Conservation (phyloP, 805 yeast genomes). For the Spathaspora gorwiae region DNA sequence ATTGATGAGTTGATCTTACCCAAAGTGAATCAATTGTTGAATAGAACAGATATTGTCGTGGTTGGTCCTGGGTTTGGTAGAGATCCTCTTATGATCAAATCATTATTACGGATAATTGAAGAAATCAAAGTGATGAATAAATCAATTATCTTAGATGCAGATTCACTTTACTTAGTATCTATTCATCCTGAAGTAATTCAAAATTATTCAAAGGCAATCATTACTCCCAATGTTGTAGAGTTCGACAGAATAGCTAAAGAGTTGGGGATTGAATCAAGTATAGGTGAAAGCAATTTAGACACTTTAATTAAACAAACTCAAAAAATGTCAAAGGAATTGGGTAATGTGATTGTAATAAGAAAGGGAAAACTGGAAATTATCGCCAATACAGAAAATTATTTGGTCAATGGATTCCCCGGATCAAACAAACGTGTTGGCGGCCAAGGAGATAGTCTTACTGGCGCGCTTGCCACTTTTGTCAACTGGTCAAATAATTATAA, state of each 20-base stretch:
- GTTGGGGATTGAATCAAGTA: conserved; percentile 29
- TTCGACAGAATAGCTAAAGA: conserved; percentile 63
- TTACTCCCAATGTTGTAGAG: conserved; percentile 91
- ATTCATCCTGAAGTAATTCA: conserved; percentile 49
- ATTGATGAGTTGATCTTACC: conserved; percentile 48
- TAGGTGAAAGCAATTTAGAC: conserved; percentile 12
- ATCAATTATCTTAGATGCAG: conserved; percentile 88
- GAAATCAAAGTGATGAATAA: conserved; percentile 51
- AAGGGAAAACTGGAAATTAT: conserved; percentile 72
- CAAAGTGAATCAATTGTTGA: conserved; percentile 51
- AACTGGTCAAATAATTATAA: conserved; percentile 76
- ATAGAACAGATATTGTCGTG: conserved; percentile 73
- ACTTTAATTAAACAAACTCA: conserved; percentile 27
- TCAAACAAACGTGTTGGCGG: conserved; percentile 87
- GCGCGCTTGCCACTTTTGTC: conserved; percentile 74
- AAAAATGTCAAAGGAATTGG: conserved; percentile 45
- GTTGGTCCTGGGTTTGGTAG: conserved; percentile 95
- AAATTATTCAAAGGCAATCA: conserved; percentile 55
- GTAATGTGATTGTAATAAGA: conserved; percentile 58
- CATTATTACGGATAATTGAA: conserved; percentile 53
- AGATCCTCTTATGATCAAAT: conserved; percentile 60
- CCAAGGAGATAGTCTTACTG: conserved; percentile 92
- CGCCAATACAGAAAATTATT: conserved; percentile 41
- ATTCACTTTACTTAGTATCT: conserved; percentile 69
- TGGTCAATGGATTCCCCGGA: conserved; percentile 52